Evolutionary conservation across 805 yeast species (phyloP).

Genomic region (Lachancea nothofagi): DNA sequence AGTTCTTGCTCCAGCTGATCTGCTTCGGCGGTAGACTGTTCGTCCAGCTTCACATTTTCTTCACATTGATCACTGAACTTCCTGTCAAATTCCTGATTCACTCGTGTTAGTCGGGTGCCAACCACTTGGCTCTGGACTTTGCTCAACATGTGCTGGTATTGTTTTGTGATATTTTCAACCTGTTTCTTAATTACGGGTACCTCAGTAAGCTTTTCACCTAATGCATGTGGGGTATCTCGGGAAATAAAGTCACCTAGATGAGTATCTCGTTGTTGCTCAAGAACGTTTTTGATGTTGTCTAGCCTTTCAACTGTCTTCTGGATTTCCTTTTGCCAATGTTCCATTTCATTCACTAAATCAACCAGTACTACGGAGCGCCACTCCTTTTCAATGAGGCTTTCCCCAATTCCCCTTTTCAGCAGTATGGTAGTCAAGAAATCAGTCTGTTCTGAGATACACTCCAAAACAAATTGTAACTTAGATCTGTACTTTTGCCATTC

Average conservation of each 20-base stretch:
- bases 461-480: conserved; percentile 40
- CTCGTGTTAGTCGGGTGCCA: conserved; percentile 19
- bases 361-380: conserved; percentile 21
- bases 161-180: conserved; percentile 28
- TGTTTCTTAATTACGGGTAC: conserved; percentile 29
- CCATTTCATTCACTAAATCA: conserved; percentile 21
- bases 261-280: conserved; percentile 20
- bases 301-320: conserved; percentile 32
- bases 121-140: conserved; percentile 26
- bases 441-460: conserved; percentile 45
- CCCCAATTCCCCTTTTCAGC: conserved; percentile 29
- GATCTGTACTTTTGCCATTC: conserved; percentile 40
- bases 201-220: conserved; percentile 31
- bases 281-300: conserved; percentile 35
- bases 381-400: conserved; percentile 23
- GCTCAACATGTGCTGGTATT: conserved; percentile 28
- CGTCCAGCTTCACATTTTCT: conserved; percentile 21
- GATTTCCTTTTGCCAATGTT: conserved; percentile 33
- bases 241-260: conserved; percentile 47
- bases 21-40: conserved; percentile 47
- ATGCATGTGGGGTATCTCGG: conserved; percentile 29
- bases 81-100: conserved; percentile 18
- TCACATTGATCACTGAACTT: conserved; percentile 23
- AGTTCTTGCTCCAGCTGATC: conserved; percentile 54
- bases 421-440: conserved; percentile 34